Evolutionary conservation across 352 stramenopile genomes (phyloP).

Genomic region (Phytophthora hibernalis): DNA sequence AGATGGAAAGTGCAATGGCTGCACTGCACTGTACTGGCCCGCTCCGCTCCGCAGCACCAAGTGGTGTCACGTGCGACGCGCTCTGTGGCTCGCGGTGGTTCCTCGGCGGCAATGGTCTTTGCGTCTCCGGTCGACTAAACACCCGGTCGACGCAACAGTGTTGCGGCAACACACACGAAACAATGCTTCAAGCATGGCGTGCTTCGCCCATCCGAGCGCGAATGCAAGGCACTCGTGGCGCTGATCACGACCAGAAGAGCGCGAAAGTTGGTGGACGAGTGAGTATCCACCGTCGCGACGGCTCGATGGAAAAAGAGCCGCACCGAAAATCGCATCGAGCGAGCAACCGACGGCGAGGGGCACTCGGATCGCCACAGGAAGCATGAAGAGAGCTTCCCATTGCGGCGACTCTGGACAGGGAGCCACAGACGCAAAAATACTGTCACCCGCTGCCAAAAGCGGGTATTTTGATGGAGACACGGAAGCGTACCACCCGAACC

Average conservation of each 20-base stretch:
- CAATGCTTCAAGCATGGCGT: slow-evolving; percentile 8
- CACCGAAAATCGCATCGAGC: slow-evolving; percentile 26
- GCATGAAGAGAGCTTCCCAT: slow-evolving; percentile 13
- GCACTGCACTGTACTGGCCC: not conserved
- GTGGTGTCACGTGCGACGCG: slow-evolving; percentile 20
- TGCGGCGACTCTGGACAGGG: slow-evolving; percentile 9
- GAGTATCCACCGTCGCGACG: slow-evolving; percentile 26
- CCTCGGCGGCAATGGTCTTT: not conserved
- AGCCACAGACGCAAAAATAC: slow-evolving; percentile 29
- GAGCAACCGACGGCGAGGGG: slow-evolving; percentile 10
- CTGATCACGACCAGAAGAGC: not conserved
- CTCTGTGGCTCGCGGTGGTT: slow-evolving; percentile 21
- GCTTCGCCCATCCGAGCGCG: slow-evolving; percentile 5
- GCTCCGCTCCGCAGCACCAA: slow-evolving; percentile 18
- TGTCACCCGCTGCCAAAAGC: slow-evolving; percentile 6
- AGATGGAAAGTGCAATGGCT: slow-evolving; percentile 21
- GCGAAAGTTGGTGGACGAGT: slow-evolving; percentile 21
- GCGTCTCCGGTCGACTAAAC: not conserved
- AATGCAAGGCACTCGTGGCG: not conserved
- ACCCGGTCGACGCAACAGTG: slow-evolving; percentile 1
- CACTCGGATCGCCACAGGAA: not conserved
- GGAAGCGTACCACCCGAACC: not conserved
- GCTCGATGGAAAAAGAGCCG: slow-evolving; percentile 31
- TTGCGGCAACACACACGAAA: too few species aligned
- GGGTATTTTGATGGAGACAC: slow-evolving; percentile 35